These are phyloP conservation scores for Alloteropsis semialata DNA, from an alignment of 176 grass and related monocot genomes.

Conservation along the genomic window DNA sequence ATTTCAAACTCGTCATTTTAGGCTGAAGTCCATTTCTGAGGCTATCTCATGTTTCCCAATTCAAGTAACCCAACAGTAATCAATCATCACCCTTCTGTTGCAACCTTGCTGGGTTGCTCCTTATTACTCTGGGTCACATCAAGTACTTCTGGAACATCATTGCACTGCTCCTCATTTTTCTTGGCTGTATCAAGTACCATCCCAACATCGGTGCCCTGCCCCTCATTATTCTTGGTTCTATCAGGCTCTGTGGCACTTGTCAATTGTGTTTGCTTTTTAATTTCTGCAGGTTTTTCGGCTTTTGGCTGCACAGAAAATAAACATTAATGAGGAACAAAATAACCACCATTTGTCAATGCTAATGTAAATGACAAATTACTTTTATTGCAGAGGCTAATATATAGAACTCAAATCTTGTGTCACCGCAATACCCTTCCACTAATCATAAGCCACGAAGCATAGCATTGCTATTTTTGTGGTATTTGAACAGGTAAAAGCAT, in stretches of 20 bases:
- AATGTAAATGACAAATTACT: neutral
- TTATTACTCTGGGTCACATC: conserved; percentile 28
- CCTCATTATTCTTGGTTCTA: conserved; percentile 27
- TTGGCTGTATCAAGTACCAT: conserved; percentile 5
- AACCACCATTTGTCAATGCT: neutral
- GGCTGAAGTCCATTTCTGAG: neutral
- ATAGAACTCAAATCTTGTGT: conserved; percentile 5
- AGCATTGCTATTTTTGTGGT: neutral
- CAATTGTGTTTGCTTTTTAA: conserved; percentile 30
- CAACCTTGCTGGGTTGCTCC: neutral
- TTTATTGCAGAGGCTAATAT: neutral
- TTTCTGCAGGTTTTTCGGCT: conserved; percentile 26
- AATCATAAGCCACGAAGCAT: conserved; percentile 21
- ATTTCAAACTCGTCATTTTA: conserved; percentile 21
- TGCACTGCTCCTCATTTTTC: conserved; percentile 17
- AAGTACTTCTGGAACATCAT: neutral
- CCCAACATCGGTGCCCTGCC: neutral
- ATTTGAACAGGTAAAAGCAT: conserved; percentile 15
- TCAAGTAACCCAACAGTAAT: neutral
- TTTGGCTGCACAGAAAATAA: conserved; percentile 44
- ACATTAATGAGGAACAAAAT: conserved; percentile 17
- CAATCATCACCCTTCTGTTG: conserved; percentile 10
- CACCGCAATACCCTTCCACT: neutral
- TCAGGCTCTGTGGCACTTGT: conserved; percentile 20
- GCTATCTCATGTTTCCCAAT: neutral